Evolutionary conservation across 257 asterid genomes (phyloP).

Genomic region (Gardenia jasminoides): DNA sequence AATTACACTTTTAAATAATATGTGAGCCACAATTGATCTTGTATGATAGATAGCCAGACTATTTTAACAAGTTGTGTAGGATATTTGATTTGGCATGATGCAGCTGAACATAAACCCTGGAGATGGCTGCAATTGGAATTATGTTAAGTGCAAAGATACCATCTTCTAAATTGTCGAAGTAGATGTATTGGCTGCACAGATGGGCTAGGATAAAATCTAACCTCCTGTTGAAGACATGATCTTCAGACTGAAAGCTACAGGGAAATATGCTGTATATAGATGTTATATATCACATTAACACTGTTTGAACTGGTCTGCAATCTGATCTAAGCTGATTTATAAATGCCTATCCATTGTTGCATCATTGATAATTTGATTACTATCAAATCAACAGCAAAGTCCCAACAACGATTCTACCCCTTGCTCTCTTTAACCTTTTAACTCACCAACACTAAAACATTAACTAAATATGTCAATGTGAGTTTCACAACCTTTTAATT

Average conservation of each 20-base stretch:
- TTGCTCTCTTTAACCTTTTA: neutral
- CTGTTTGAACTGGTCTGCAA: neutral
- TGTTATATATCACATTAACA: neutral
- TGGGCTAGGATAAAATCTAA: neutral
- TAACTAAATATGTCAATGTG: neutral
- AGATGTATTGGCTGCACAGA: neutral
- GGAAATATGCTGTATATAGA: neutral
- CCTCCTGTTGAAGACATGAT: neutral
- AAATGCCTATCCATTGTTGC: neutral
- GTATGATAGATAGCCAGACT: neutral
- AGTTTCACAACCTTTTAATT: neutral
- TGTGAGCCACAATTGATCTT: neutral
- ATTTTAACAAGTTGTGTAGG: neutral
- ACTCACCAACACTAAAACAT: neutral
- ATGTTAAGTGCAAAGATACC: neutral
- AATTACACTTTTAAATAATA: neutral
- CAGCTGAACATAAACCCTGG: neutral
- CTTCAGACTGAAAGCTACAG: neutral
- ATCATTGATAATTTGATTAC: too few species aligned
- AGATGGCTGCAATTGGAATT: neutral
- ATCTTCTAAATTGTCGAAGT: neutral
- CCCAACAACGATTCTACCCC: neutral
- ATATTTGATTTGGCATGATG: neutral
- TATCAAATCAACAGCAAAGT: neutral
- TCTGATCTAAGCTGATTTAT: neutral